Evolutionary conservation across 192 early-diverging fungal genomes (phyloP).

Genomic region (Coemansia sp.): DNA sequence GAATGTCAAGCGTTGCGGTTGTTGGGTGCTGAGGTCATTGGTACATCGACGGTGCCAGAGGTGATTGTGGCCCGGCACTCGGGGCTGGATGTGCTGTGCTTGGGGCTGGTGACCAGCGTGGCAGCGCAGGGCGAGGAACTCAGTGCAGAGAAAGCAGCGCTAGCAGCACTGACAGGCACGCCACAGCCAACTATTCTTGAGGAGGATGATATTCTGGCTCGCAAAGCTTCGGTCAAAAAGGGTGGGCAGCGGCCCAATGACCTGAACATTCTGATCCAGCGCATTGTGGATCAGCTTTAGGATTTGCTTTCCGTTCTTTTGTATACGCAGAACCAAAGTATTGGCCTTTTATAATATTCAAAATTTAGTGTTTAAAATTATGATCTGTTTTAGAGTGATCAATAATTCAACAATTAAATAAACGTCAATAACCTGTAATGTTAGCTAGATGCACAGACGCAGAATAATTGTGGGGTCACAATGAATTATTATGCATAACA

Average conservation of each 20-base stretch:
- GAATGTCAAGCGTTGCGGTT: slow-evolving; percentile 71
- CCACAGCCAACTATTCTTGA: slow-evolving; percentile 12
- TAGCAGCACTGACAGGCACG: slow-evolving; percentile 30
- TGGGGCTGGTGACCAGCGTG: slow-evolving; percentile 78
- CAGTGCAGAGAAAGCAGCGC: slow-evolving; percentile 36
- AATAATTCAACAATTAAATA: no score
- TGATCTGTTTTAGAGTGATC: no score
- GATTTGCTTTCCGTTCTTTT: no score
- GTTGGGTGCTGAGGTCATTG: slow-evolving; percentile 79
- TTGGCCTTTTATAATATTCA: no score
- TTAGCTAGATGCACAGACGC: no score
- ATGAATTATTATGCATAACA: no score
- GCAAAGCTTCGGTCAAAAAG: slow-evolving; percentile 41
- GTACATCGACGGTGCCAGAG: slow-evolving; percentile 89
- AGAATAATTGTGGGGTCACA: no score
- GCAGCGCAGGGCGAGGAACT: slow-evolving; percentile 47
- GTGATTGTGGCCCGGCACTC: slow-evolving; percentile 83
- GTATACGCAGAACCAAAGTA: no score
- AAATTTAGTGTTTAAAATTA: no score
- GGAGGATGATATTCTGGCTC: slow-evolving; percentile 39
- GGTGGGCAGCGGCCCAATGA: slow-evolving; percentile 44
- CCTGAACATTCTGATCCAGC: slow-evolving; percentile 35
- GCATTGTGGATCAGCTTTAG: slow-evolving; percentile 33
- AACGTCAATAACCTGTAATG: no score
- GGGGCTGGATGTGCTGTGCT: slow-evolving; percentile 75